Evolutionary conservation across 129 eudicot species (phyloP), one percentile per base, ranked within the genome.

Genomic region (Centaurea solstitialis): DNA sequence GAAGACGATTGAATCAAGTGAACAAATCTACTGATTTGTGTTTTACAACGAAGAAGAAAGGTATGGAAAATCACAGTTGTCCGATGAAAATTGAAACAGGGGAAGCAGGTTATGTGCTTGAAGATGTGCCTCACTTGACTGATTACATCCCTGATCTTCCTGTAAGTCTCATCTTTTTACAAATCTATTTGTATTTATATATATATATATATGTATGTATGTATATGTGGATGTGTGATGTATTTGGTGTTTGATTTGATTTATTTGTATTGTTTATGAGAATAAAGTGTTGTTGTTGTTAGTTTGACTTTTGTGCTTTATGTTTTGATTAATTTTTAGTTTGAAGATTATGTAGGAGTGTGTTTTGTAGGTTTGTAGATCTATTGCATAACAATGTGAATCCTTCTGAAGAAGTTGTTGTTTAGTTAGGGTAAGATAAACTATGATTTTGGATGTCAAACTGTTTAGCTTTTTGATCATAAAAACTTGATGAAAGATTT

Each of bases 121-220:
- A 94, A 83, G 98, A 94, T 81, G 97, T 94, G 75, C 98, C 98
- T 92, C 98, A 94, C 85, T 74, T 92, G 64, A 85, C 84, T 65
- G 98, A 94, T 82, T 94, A 94, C 90, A 87, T 94, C 76, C 76
- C 90, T 50, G 53, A 87, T 85, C 97, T 94, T 11, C 88, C 89
- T 66, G 98, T 94, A 87, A 76, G 69, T 77, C 4, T 26, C 1
- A 26, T 26, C 30, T 26, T 26, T 0, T 26, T 2, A 26, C 15
- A 33, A 40, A 2, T 18, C 0, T 21, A 12, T 45, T 20, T 26
- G 35, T 53, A 40, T 66, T 43, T 18, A 33, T 53, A 33, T 70
- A 17, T 71, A 9, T 33, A 3, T 73, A 5, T 6, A 24, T 37
- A 9, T n/a, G 37, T 22, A 7, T 39, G n/a, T n/a, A n/a, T n/a